These are phyloP conservation scores for Aspergillus spinulosporus DNA, from an alignment of 2,329 filamentous ascomycete species.

Conservation along the genomic window DNA sequence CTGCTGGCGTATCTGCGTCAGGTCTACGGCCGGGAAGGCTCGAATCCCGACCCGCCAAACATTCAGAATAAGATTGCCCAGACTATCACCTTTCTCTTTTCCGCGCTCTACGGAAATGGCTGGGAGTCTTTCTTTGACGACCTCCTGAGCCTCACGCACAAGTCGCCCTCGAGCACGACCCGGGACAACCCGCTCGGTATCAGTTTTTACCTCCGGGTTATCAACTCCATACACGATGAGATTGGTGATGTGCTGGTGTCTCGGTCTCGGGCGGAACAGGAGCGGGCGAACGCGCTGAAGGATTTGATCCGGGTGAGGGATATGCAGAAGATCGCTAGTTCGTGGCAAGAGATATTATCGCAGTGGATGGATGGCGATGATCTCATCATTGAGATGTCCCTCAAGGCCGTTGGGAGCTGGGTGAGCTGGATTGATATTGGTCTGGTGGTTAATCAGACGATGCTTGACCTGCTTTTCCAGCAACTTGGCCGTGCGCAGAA, in stretches of 20 bases:
- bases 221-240: constrained; percentile 91
- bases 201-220: constrained; percentile 81
- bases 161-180: constrained; percentile 55
- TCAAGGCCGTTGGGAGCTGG: constrained; percentile 91
- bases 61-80: constrained; percentile 98
- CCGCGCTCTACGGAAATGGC: constrained; percentile 76
- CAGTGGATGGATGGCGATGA: constrained; percentile 73
- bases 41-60: constrained; percentile 66
- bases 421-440: constrained; percentile 98
- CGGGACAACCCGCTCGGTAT: constrained; percentile 74
- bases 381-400: constrained; percentile 76
- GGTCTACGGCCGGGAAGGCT: constrained; percentile 64
- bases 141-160: constrained; percentile 72
- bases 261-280: constrained; percentile 74
- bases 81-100: constrained; percentile 91
- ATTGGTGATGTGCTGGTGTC: constrained; percentile 90
- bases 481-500: constrained; percentile 75
- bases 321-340: constrained; percentile 80
- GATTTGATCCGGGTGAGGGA: constrained; percentile 85
- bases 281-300: constrained; percentile 85
- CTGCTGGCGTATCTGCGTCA: constrained; percentile 78
- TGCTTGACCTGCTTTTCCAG: constrained; percentile 81
- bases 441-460: constrained; percentile 83
- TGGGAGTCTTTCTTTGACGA: constrained; percentile 94
- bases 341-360: constrained; percentile 87